Conservation (phyloP, 768 basidiomycete genomes). For the Saitozyma sp. region DNA sequence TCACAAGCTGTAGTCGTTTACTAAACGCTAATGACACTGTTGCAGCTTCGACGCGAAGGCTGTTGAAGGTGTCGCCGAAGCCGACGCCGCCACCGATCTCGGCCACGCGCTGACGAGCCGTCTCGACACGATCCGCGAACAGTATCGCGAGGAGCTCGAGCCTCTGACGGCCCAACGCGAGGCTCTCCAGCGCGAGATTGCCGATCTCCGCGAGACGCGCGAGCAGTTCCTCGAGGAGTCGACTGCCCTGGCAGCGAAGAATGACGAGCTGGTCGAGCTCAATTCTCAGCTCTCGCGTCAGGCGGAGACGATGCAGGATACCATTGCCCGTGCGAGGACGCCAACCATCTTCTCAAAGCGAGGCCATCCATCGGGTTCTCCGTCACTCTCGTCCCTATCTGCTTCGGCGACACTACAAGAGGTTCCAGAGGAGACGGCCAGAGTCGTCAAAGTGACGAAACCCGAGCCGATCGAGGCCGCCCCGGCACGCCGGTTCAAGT, state of each 20-base stretch:
- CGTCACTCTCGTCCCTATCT: conserved; percentile 42
- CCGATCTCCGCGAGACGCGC: conserved; percentile 79
- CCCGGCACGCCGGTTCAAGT: conserved; percentile 54
- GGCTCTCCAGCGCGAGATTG: conserved; percentile 72
- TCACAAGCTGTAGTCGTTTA: too few relatives aligned
- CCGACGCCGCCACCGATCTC: conserved; percentile 43
- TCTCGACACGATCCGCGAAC: conserved; percentile 79
- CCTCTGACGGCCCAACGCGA: conserved; percentile 82
- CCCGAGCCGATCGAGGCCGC: conserved; percentile 47
- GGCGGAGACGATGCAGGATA: conserved; percentile 60
- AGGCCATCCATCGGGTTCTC: conserved; percentile 46
- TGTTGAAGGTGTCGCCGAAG: conserved; percentile 2
- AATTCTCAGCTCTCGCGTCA: conserved; percentile 78
- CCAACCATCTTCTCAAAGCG: conserved; percentile 31
- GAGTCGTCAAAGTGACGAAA: conserved; percentile 49
- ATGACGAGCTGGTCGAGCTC: conserved; percentile 87
- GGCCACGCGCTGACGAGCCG: conserved; percentile 75
- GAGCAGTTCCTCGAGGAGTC: conserved; percentile 90
- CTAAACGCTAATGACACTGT: too few relatives aligned
- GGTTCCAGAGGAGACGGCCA: conserved; percentile 52
- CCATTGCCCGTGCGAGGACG: conserved; percentile 25
- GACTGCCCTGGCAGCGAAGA: conserved; percentile 81
- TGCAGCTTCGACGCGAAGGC: conserved; percentile 9
- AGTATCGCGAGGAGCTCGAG: conserved; percentile 82
- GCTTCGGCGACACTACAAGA: conserved; percentile 49